These are phyloP conservation scores for Vaccinium vitisidaea DNA, from an alignment of 148 eudicot genomes.

Conservation along the genomic window DNA sequence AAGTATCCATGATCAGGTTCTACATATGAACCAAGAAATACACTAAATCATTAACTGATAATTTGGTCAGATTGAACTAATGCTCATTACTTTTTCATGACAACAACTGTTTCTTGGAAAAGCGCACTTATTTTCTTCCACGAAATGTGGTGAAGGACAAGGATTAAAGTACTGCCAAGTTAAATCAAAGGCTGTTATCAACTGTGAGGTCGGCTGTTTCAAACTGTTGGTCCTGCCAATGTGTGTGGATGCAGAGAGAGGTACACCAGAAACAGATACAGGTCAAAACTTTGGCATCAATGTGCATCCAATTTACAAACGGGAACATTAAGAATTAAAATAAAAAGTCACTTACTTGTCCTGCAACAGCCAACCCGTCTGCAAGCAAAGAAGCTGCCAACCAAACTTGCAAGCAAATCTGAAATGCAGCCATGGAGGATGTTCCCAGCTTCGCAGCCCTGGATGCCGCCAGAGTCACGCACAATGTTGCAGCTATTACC, in stretches of 20 bases:
- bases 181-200: neutral
- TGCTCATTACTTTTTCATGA: constrained; percentile 6
- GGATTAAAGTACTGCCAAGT: neutral
- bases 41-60: neutral
- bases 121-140: neutral
- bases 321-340: neutral
- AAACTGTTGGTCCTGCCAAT: neutral
- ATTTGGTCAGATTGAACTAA: neutral
- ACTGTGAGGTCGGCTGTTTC: neutral
- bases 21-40: neutral
- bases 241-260: neutral
- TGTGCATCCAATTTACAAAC: neutral
- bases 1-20: neutral
- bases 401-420: constrained; percentile 42
- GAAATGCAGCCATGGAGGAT: constrained; percentile 37
- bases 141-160: neutral
- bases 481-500: constrained; percentile 38
- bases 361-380: constrained; percentile 38
- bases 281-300: neutral
- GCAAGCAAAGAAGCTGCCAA: constrained; percentile 36
- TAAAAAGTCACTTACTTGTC: constrained; percentile 21
- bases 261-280: neutral
- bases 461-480: constrained; percentile 39
- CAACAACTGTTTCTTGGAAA: neutral
- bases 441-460: constrained; percentile 33